phyloP scores from a whole-genome alignment of 2,329 filamentous ascomycete species.

The Proliferodiscus dingleyae region DNA sequence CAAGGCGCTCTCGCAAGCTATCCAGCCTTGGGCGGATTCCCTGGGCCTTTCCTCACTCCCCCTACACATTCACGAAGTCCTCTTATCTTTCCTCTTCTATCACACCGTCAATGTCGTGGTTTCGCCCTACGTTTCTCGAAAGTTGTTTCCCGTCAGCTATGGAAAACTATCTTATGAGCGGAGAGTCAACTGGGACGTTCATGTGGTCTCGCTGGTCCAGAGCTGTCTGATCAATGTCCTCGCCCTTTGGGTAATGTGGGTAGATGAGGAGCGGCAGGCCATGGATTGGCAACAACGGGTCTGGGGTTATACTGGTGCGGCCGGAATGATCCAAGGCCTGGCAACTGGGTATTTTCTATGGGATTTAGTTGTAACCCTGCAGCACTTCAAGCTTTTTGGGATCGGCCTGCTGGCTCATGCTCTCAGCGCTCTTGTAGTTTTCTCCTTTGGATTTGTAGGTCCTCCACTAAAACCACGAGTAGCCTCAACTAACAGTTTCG shows the following conservation, averaged over 20 bases:
- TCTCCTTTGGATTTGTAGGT: conserved; percentile 74
- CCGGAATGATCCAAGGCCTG: conserved; percentile 69
- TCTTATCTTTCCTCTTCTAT: conserved; percentile 63
- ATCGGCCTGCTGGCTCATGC: conserved; percentile 65
- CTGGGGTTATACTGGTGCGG: conserved; percentile 71
- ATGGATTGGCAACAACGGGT: conserved; percentile 66
- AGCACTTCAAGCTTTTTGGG: conserved; percentile 63
- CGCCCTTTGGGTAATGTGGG: conserved; percentile 68
- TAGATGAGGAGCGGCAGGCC: conserved; percentile 60
- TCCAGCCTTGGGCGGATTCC: conserved; percentile 60
- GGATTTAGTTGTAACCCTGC: conserved; percentile 68
- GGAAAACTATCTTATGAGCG: conserved; percentile 55
- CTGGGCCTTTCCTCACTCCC: conserved; percentile 62
- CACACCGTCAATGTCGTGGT: conserved; percentile 60
- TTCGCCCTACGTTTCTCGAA: conserved; percentile 61
- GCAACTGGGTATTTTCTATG: conserved; percentile 80
- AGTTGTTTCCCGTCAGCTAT: conserved; percentile 61
- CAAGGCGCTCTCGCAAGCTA: conserved; percentile 43
- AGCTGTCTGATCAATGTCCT: conserved; percentile 65
- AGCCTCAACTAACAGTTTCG: conserved; percentile 10
- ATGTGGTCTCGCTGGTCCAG: conserved; percentile 80
- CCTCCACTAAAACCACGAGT: not conserved
- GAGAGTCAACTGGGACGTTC: conserved; percentile 75
- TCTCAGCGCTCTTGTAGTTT: conserved; percentile 67
- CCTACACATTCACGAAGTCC: conserved; percentile 72